Base-by-base conservation (phyloP, 768 basidiomycete species). In the Amanita jacksonii region DNA sequence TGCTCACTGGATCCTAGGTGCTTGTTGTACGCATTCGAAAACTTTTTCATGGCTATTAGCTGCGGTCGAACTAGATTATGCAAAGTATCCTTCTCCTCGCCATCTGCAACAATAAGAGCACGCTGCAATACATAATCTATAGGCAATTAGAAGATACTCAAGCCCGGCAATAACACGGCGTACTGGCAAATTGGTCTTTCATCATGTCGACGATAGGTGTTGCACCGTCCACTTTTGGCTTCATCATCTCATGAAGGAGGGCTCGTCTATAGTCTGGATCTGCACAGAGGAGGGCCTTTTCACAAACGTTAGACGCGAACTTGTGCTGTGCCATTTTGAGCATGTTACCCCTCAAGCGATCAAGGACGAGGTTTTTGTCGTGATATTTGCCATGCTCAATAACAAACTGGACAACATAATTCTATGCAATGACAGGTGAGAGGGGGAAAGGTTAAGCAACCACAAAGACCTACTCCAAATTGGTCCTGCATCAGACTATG, bases 241-340 rank as follows among this genome's bases (percentile, higher is more conserved):
- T 60, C 65, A 94, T 74, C 45, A 97, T 77, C 61, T 96, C 93
- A 20, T 88, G 79, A 47, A 97, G 77, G 33, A 97, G 65, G 27
- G 62, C 58, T 7, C 73, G 74, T 35, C 89, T 81, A 49, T 73
- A 80, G 8, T 81, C 79, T 0, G 69, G 25, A 43, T 77, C 73
- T 1, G 85, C 77, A 25, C 71, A 77, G 22, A 79, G 60, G 27
- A 94, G 71, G 4, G 89, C 90, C 62, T 90, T 92, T 64, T 94
- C 93, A 60, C 85, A 86, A 15, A 97, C 94, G 55, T 99, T 98
- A 4, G 92, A 96, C 4, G 90, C 92, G 55, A 88, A 94, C 58
- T 94, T 94, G 59, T 90, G 89, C 41, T 80, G 76, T 1, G 89
- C 76, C 73, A 93, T 78, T 49, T 70, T 68, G 33, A 92, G 59